Evolutionary conservation across 495 filamentous ascomycete genomes (phyloP).

Genomic region (Daldinia grandis): DNA sequence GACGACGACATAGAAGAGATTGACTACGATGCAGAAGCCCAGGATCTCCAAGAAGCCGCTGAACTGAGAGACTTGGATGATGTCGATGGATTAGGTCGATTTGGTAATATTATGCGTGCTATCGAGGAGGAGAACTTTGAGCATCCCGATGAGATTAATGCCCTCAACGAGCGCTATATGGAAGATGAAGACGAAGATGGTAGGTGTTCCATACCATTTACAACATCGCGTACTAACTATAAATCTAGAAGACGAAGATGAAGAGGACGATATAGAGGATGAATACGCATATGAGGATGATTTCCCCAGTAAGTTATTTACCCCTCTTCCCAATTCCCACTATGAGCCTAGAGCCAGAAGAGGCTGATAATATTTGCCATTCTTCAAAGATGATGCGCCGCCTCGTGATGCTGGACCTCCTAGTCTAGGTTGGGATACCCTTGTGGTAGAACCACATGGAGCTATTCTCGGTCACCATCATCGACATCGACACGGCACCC

Average conservation of each 20-base stretch:
- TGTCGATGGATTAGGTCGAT: constrained; percentile 55
- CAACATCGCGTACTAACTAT: constrained; percentile 26
- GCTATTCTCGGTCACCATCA: constrained; percentile 40
- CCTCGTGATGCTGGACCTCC: constrained; percentile 48
- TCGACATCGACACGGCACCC: constrained; percentile 43
- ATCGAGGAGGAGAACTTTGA: constrained; percentile 72
- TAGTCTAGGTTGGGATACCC: constrained; percentile 58
- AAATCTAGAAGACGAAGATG: constrained; percentile 67
- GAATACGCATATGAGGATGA: constrained; percentile 72
- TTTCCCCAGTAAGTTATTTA: constrained; percentile 70
- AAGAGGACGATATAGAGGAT: constrained; percentile 77
- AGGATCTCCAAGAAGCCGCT: constrained; percentile 52
- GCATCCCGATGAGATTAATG: constrained; percentile 51
- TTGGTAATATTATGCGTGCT: constrained; percentile 66
- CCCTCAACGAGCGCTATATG: constrained; percentile 67
- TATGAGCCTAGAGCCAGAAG: not conserved
- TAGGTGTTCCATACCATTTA: constrained; percentile 39
- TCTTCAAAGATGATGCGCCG: constrained; percentile 59
- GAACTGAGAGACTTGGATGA: constrained; percentile 50
- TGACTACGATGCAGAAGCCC: constrained; percentile 57
- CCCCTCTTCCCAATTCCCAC: constrained; percentile 2
- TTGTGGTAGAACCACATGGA: constrained; percentile 49
- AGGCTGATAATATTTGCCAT: constrained; percentile 13
- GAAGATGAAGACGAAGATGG: constrained; percentile 74
- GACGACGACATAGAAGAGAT: constrained; percentile 60